A percentile compares a stretch with the other conserved stretches of the same genome.
Evolutionary conservation across 371 early-diverging fungal species (phyloP).

Genomic region (Mortierella sp.): DNA sequence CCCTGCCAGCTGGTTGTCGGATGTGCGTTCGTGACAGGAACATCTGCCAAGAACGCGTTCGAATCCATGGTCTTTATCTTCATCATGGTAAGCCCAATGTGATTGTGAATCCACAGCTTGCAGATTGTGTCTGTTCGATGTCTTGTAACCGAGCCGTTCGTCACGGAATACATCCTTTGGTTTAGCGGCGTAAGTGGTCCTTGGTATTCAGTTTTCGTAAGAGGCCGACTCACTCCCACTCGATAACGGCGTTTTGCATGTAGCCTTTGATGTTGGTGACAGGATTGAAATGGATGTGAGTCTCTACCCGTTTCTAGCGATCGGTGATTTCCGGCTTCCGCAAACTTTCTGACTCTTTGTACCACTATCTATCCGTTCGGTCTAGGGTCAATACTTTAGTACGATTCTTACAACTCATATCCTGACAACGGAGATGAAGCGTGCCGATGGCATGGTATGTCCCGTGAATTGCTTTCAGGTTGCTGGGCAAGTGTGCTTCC

Average conservation of each 20-base stretch:
- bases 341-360: not conserved
- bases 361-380: not conserved
- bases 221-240: not conserved
- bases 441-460: constrained; percentile 37
- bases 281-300: constrained; percentile 38
- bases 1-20: constrained; percentile 30
- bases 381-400: constrained; percentile 23
- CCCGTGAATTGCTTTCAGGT: not conserved
- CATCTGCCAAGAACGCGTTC: constrained; percentile 50
- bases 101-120: not conserved
- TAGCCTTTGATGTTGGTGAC: constrained; percentile 49
- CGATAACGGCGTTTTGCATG: not conserved
- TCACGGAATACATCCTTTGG: not conserved
- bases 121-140: not conserved
- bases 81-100: constrained; percentile 25
- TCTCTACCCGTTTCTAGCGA: not conserved
- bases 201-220: not conserved
- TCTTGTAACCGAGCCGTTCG: no score
- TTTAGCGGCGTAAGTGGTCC: constrained; percentile 26
- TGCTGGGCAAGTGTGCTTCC: not conserved
- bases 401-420: constrained; percentile 37
- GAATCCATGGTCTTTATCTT: constrained; percentile 53
- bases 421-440: constrained; percentile 39
- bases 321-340: no score
- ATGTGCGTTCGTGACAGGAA: constrained; percentile 46